Base-by-base conservation (phyloP, 1,284 basidiomycete species). In the Irpex sp. region DNA sequence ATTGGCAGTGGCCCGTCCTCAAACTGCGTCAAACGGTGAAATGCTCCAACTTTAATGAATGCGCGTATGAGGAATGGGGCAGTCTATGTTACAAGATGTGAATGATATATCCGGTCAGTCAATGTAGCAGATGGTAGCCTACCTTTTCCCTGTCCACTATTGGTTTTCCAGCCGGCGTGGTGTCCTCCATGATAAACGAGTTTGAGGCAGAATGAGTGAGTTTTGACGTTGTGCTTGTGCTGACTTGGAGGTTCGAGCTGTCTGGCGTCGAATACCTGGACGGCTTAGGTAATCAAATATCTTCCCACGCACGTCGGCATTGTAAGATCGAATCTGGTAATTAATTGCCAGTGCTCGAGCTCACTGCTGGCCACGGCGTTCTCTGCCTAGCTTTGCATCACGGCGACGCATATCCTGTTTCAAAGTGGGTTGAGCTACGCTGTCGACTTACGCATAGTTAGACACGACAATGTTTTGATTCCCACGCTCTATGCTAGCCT, bases 1-100 rank as follows among this genome's bases (percentile, higher is more conserved):
- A 85, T 86, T 6, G 91, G 91, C 4, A 89, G 77, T 2, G 82
- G 82, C 0, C 88, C 86, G 65, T 92, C 89, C 71, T 93, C 89
- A 67, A 93, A 93, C 63, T 90, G 77, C 1, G 78, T 75, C 44
- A 90, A 75, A 56, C 87, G 81, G 71, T 93, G 91, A 72, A 91
- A 92, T 37, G 82, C 77, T 11, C 89, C 89, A 48, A 91, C 83
- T 82, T 92, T 92, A 63, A 93, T 81, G 74, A 93, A 93, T n/a
- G 90, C 81, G 61, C 91, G 82, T 38, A 93, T 85, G 63, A 93
- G 82, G 74, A 93, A 93, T 5, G 91, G 91, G 0, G 87, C 81
- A 7, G 86, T 90, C 90, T 93, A 64, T 4, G 9, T 11, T 37
- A 49, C 26, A 19, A 47, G 36, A 17, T 40, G 3, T 49, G 31